A percentile compares a stretch with the other conserved stretches of the same genome.
Conservation (phyloP, 2,329 filamentous ascomycete species). For the Pyrenophora seminiperda region DNA sequence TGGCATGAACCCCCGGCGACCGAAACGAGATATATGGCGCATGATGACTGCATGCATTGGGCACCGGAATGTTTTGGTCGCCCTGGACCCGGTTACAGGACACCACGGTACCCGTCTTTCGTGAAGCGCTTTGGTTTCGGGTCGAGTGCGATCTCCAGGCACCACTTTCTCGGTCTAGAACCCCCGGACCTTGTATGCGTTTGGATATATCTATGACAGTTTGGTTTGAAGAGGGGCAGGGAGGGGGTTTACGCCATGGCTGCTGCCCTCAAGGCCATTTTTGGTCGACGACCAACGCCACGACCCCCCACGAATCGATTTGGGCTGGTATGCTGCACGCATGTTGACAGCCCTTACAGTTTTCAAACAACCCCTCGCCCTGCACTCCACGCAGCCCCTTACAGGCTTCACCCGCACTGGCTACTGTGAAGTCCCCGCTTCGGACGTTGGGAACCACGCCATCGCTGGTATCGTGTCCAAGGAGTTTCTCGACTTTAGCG, state of each 20-base stretch:
- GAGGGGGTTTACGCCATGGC: background rate
- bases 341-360: background rate
- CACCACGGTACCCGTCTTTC: background rate
- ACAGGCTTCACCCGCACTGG: slow-evolving; percentile 67
- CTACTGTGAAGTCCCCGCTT: slow-evolving; percentile 61
- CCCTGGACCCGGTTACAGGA: background rate
- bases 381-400: slow-evolving; percentile 63
- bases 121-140: no score
- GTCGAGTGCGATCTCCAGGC: no score
- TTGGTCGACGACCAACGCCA: no score
- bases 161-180: no score
- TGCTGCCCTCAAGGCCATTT: background rate
- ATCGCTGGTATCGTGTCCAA: slow-evolving; percentile 63
- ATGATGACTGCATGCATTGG: background rate
- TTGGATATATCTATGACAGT: no score
- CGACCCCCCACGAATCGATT: no score
- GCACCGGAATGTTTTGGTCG: background rate
- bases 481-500: slow-evolving; percentile 66
- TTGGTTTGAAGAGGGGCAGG: background rate
- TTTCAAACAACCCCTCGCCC: slow-evolving; percentile 51
- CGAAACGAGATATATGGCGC: no score
- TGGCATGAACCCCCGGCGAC: no score
- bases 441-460: slow-evolving; percentile 65
- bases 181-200: no score
- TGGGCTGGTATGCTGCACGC: background rate